These are phyloP conservation scores for Phylloporus sp. DNA, from an alignment of 768 basidiomycete genomes.

Conservation along the genomic window DNA sequence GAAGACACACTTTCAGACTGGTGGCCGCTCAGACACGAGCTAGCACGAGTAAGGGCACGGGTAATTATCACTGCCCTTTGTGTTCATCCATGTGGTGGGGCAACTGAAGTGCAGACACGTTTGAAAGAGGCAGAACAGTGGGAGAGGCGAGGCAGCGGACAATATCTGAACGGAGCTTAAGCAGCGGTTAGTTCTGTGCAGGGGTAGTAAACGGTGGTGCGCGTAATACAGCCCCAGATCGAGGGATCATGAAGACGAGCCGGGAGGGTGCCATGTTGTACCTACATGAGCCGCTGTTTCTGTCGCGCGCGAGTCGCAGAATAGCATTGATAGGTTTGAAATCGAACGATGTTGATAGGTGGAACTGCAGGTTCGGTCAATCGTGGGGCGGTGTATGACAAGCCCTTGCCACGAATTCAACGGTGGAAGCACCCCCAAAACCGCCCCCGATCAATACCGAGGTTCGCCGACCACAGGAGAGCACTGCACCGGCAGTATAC, in stretches of 20 bases:
- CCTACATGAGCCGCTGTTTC: conserved; percentile 2
- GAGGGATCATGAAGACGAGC: conserved; percentile 7
- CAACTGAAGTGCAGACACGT: conserved; percentile 10
- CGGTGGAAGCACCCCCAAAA: conserved; percentile 13
- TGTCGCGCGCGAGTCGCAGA: conserved; percentile 13
- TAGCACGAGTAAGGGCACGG: conserved; percentile 4
- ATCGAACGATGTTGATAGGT: conserved; percentile 7
- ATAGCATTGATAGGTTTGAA: conserved; percentile 9
- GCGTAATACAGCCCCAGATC: conserved; percentile 4
- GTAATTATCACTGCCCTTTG: conserved; percentile 9
- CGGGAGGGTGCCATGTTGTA: conserved; percentile 9
- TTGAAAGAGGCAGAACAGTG: conserved; percentile 14
- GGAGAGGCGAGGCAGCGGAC: conserved; percentile 20
- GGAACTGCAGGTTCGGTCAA: conserved; percentile 4
- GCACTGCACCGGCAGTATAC: conserved; percentile 15
- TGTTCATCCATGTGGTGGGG: conserved; percentile 7
- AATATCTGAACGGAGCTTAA: conserved; percentile 26
- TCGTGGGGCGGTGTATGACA: conserved; percentile 22
- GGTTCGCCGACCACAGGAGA: conserved; percentile 26
- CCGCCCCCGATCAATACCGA: conserved; percentile 26
- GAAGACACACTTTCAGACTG: neutral
- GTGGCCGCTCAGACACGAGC: conserved; percentile 3
- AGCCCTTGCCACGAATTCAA: conserved; percentile 18
- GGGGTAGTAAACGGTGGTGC: conserved; percentile 7
- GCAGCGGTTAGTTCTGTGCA: conserved; percentile 10